These are phyloP conservation scores for Gnetum montanum DNA, from an alignment of 75 land plant species.

Conservation along the genomic window DNA sequence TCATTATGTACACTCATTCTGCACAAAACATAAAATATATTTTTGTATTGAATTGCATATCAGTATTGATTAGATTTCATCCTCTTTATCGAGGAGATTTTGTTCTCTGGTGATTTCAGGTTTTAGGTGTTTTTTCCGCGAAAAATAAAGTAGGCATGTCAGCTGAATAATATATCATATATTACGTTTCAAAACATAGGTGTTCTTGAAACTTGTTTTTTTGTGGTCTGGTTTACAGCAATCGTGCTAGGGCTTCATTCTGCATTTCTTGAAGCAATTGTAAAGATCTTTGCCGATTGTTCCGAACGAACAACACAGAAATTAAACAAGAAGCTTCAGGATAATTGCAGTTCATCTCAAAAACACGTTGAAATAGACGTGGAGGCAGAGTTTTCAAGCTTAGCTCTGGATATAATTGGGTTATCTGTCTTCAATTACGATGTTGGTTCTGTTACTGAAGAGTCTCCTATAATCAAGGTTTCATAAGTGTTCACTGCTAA, in stretches of 20 bases:
- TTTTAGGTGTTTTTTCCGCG: no score
- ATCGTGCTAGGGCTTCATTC: constrained; percentile 87
- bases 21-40: no score
- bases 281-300: constrained; percentile 74
- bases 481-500: no score
- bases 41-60: neutral
- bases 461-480: constrained; percentile 93
- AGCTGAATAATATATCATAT: no score
- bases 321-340: constrained; percentile 62
- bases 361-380: constrained; percentile 58
- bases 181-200: neutral
- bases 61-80: neutral
- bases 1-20: no score
- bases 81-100: no score
- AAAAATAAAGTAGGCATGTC: no score
- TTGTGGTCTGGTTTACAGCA: constrained; percentile 56
- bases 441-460: constrained; percentile 88
- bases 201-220: neutral
- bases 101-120: neutral
- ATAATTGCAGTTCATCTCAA: constrained; percentile 60
- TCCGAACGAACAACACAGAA: constrained; percentile 70
- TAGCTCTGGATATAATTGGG: constrained; percentile 96
- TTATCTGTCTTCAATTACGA: constrained; percentile 98
- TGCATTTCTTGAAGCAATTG: constrained; percentile 90
- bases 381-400: constrained; percentile 93